These are phyloP conservation scores for Neospermospora avenae DNA, from an alignment of 2,329 filamentous ascomycete genomes.

Conservation along the genomic window DNA sequence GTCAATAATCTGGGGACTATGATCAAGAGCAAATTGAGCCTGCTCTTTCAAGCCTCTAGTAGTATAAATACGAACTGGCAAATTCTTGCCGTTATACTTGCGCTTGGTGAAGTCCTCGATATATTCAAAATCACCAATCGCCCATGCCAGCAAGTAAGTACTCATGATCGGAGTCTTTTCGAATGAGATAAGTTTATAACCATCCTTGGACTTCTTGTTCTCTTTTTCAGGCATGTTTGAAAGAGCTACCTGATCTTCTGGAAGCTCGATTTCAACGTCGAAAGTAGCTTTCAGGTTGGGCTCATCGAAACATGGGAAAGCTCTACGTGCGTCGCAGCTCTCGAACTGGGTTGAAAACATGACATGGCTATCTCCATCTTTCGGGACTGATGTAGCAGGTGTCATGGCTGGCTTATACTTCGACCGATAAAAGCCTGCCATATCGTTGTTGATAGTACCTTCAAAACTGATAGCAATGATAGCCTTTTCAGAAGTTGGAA, in stretches of 20 bases:
- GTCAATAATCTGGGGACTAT: slow-evolving; percentile 90
- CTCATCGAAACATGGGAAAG: slow-evolving; percentile 98
- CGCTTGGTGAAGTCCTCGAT: slow-evolving; percentile 87
- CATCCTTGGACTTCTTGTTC: slow-evolving; percentile 54
- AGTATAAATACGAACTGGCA: slow-evolving; percentile 94
- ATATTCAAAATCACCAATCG: slow-evolving; percentile 94
- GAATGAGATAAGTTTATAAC: slow-evolving; percentile 73
- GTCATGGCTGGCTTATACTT: slow-evolving; percentile 82
- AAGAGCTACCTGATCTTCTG: slow-evolving; percentile 80
- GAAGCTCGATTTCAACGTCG: slow-evolving; percentile 88
- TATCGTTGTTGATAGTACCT: slow-evolving; percentile 81
- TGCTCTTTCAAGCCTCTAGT: slow-evolving; percentile 93
- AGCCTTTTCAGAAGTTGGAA: slow-evolving; percentile 65
- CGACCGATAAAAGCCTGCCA: slow-evolving; percentile 91
- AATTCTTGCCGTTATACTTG: slow-evolving; percentile 83
- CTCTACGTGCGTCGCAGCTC: slow-evolving; percentile 88
- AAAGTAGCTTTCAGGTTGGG: slow-evolving; percentile 96
- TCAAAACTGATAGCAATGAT: slow-evolving; percentile 69
- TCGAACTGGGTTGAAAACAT: slow-evolving; percentile 98
- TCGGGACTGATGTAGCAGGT: slow-evolving; percentile 73
- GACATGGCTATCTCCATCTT: slow-evolving; percentile 62
- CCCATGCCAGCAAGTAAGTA: slow-evolving; percentile 89
- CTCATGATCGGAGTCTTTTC: slow-evolving; percentile 87
- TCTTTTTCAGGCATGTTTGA: slow-evolving; percentile 94
- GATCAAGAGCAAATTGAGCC: slow-evolving; percentile 82